Evolutionary conservation across 129 eudicot genomes (phyloP), one percentile per base, ranked within the genome.

Genomic region (Saussurea involucrata): DNA sequence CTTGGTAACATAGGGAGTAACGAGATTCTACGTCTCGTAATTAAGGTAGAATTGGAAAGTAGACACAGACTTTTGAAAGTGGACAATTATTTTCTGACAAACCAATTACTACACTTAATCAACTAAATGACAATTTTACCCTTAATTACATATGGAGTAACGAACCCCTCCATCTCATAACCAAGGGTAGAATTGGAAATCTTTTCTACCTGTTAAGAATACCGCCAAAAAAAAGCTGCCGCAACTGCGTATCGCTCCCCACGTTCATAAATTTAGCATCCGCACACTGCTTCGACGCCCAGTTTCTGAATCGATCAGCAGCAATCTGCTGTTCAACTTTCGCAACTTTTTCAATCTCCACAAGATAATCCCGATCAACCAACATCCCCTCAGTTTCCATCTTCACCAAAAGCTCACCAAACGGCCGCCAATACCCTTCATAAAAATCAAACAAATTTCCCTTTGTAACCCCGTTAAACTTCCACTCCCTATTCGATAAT

Each of bases 351-450:
- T 95, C 99, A 80, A 92, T 85, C 73, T 92, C 92, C 66, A 88
- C 85, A 33, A 95, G 92, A 77, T 92, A 86, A 22, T 88, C 71
- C 37, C 99, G 87, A 78, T 95, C 95, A 55, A 95, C 99, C 68
- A 95, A 49, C 91, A 92, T 84, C 60, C 99, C 99, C 36, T 95
- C 91, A 6, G 92, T 85, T 82, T 95, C 99, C 97, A 95, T 90
- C 68, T 83, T 83, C n/a, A 88, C 99, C 27, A 95, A 92, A 84
- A 95, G 90, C 86, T 92, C 92, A 44, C 99, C 99, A 85, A 95
- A 95, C 8, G 99, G 99, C 24, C 89, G 93, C 96, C 97, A 89
- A 83, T 92, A 95, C 55, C 80, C 73, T 36, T 87, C 90, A 77
- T 95, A 95, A 66, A 88, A 92, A 25, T 90, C 77, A 27, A 80